Evolutionary conservation across 768 basidiomycete species (phyloP).

Genomic region (Royoungia palumana): DNA sequence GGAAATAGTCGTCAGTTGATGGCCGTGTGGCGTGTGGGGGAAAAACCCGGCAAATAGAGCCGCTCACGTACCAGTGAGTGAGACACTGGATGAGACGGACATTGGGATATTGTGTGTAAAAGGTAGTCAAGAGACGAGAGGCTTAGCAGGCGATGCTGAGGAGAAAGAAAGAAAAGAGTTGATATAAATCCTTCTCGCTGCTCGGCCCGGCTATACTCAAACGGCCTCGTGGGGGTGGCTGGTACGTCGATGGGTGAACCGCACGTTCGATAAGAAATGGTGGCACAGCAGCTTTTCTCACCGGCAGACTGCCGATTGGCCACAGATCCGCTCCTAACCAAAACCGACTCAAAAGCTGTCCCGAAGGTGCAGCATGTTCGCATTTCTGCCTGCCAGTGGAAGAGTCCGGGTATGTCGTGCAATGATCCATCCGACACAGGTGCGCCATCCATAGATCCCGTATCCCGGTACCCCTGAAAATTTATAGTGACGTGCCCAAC

Average conservation of each 20-base stretch:
- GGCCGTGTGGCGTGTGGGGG: not conserved
- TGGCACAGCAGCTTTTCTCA: not conserved
- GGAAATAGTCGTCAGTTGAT: not conserved
- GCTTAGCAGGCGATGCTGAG: not conserved
- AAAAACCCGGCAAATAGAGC: not conserved
- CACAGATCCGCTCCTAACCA: not conserved
- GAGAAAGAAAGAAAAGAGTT: not conserved
- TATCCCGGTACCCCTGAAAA: too few species aligned
- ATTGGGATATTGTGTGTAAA: not conserved
- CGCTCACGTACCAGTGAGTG: constrained; percentile 17
- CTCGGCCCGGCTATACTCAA: constrained; percentile 15
- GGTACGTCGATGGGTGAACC: not conserved
- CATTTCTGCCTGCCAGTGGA: too few species aligned
- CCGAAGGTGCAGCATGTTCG: too few species aligned
- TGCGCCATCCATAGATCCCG: too few species aligned
- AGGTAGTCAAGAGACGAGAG: too few species aligned
- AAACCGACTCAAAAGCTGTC: constrained; percentile 3
- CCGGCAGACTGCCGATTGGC: not conserved
- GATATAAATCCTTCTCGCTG: constrained; percentile 4
- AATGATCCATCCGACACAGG: too few species aligned
- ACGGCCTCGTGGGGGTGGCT: not conserved
- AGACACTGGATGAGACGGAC: constrained; percentile 11
- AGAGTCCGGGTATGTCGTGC: too few species aligned
- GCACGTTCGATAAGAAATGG: not conserved
- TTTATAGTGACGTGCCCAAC: too few species aligned